Conservation (phyloP, 2,329 filamentous ascomycete genomes). For the Davidsoniella virescens region DNA sequence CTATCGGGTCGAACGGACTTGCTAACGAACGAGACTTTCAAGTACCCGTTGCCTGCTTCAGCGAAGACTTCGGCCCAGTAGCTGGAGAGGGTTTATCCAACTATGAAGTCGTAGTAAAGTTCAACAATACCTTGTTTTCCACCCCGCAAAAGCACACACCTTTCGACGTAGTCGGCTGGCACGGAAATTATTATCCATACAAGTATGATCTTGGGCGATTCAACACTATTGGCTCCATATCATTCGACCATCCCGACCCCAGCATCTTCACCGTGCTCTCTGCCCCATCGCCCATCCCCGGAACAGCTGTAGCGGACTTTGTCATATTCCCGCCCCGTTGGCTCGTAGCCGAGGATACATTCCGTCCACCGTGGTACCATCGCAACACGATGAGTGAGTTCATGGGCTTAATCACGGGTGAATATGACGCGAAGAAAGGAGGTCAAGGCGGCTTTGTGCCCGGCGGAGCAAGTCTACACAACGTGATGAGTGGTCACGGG, state of each 20-base stretch:
- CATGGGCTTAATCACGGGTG: slow-evolving; percentile 42
- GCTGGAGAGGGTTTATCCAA: slow-evolving; percentile 16
- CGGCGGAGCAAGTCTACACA: slow-evolving; percentile 47
- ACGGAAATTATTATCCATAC: slow-evolving; percentile 65
- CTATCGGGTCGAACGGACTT: slow-evolving; percentile 51
- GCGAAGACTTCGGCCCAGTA: slow-evolving; percentile 33
- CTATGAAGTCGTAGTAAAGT: slow-evolving; percentile 44
- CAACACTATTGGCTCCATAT: slow-evolving; percentile 56
- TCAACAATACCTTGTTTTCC: slow-evolving; percentile 49
- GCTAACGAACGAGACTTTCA: slow-evolving; percentile 59
- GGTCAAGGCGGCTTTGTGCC: slow-evolving; percentile 37
- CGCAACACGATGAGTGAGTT: slow-evolving; percentile 52
- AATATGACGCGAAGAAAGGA: slow-evolving; percentile 46
- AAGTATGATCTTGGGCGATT: slow-evolving; percentile 71
- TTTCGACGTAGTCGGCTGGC: slow-evolving; percentile 68
- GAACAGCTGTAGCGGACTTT: slow-evolving; percentile 53
- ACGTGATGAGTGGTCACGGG: slow-evolving; percentile 53
- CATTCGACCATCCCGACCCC: slow-evolving; percentile 63
- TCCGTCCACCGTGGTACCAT: slow-evolving; percentile 58
- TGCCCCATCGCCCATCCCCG: slow-evolving; percentile 40
- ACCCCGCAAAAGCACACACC: slow-evolving; percentile 53
- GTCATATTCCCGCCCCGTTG: slow-evolving; percentile 58
- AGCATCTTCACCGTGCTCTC: slow-evolving; percentile 61
- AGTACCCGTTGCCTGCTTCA: slow-evolving; percentile 47
- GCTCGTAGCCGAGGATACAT: slow-evolving; percentile 53